Evolutionary conservation across 345 rosid genomes (phyloP).

Genomic region (Brassica cretica): DNA sequence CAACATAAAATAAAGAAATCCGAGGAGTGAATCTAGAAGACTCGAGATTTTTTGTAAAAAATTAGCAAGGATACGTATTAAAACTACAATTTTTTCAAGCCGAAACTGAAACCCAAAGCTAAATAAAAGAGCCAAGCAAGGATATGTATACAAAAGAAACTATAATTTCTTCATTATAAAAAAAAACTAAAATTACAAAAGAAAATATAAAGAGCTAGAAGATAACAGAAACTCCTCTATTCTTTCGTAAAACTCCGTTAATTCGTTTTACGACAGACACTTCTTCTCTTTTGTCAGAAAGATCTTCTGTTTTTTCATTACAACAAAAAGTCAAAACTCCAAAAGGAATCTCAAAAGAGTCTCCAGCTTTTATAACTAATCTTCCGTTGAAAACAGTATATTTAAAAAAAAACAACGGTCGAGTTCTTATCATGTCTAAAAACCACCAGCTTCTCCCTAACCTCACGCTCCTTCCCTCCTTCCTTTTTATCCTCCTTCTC

Average conservation of each 20-base stretch:
- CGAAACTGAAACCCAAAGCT: background rate
- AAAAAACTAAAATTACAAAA: background rate
- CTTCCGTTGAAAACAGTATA: constrained; percentile 13
- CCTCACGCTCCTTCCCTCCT: constrained; percentile 28
- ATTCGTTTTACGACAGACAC: constrained; percentile 16
- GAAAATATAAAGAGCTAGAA: constrained; percentile 6
- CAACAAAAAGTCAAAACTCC: constrained; percentile 4
- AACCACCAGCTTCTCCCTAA: constrained; percentile 30
- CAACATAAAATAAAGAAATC: too few relatives aligned
- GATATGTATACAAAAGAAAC: background rate
- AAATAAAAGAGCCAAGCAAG: background rate
- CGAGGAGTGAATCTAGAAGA: too few relatives aligned
- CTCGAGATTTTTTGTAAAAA: too few relatives aligned
- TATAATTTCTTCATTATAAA: background rate
- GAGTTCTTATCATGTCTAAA: constrained; percentile 30
- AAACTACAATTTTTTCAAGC: background rate
- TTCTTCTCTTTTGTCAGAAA: background rate
- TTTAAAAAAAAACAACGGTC: constrained; percentile 26
- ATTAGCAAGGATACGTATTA: too few relatives aligned
- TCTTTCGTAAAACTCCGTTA: constrained; percentile 8
- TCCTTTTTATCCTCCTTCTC: constrained; percentile 32
- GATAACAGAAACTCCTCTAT: background rate
- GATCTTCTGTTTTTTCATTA: background rate
- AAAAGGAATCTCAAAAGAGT: background rate
- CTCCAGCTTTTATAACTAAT: constrained; percentile 24